Percentiles rank a stretch among this genome's conserved stretches.
Conservation (phyloP, 768 basidiomycete species). For the Coprinopsis cinerea region DNA sequence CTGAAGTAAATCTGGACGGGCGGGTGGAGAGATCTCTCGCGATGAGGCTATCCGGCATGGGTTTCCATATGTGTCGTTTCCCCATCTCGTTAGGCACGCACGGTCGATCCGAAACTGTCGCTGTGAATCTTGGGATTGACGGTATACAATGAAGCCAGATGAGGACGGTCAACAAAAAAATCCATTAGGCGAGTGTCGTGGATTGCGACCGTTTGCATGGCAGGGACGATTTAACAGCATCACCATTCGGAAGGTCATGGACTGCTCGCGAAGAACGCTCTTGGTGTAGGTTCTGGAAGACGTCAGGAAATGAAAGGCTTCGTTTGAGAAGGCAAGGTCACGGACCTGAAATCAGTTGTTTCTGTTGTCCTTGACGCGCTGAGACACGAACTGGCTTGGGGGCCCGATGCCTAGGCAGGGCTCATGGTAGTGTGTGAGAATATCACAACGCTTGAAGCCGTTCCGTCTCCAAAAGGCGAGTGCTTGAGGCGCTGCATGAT, state of each 20-base stretch:
- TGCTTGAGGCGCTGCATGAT: not conserved
- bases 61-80: slow-evolving; percentile 14
- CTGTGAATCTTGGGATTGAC: not conserved
- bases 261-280: not conserved
- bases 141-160: not conserved
- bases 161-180: slow-evolving; percentile 1
- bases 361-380: not conserved
- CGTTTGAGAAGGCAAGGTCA: not conserved
- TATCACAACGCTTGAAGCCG: not conserved
- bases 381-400: not conserved
- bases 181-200: slow-evolving; percentile 1
- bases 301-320: not conserved
- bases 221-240: not conserved
- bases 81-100: slow-evolving; percentile 13
- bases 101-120: slow-evolving; percentile 23
- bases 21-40: slow-evolving; percentile 16
- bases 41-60: slow-evolving; percentile 20
- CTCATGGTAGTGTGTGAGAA: not conserved
- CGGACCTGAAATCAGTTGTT: not conserved
- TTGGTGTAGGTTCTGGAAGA: not conserved
- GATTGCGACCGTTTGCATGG: not conserved
- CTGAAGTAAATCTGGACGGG: slow-evolving; percentile 14
- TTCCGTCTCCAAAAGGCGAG: slow-evolving; percentile 3
- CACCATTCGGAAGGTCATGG: not conserved
- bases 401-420: too few relatives aligned